Evolutionary conservation across 2,329 filamentous ascomycete genomes (phyloP).

Genomic region (Myriangium duriaei): DNA sequence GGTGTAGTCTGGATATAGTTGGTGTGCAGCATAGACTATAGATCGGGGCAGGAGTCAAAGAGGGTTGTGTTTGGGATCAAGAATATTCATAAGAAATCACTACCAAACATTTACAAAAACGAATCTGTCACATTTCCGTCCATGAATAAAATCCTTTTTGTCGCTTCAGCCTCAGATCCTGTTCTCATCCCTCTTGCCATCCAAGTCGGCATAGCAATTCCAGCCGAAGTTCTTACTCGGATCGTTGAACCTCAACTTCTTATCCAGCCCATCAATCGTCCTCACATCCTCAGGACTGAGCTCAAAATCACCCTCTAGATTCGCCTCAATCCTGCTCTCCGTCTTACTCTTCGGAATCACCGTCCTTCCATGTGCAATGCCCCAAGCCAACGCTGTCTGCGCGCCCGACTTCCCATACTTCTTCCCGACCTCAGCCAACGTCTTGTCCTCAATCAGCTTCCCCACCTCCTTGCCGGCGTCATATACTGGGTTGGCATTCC

Average conservation of each 20-base stretch:
- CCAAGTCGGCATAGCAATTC: conserved; percentile 46
- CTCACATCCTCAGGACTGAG: conserved; percentile 45
- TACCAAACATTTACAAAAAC: no score
- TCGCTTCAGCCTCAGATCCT: background rate
- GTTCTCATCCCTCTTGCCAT: conserved; percentile 36
- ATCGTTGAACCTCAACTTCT: conserved; percentile 52
- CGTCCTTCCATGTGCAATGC: conserved; percentile 37
- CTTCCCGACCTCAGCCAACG: conserved; percentile 38
- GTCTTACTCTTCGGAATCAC: conserved; percentile 43
- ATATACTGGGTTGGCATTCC: conserved; percentile 42
- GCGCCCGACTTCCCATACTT: conserved; percentile 39
- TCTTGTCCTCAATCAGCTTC: conserved; percentile 40
- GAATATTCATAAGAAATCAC: no score
- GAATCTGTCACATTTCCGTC: no score
- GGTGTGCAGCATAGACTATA: no score
- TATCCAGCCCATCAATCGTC: conserved; percentile 44
- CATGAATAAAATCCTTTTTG: no score
- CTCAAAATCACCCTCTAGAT: conserved; percentile 41
- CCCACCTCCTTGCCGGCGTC: conserved; percentile 29
- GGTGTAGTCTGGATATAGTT: no score
- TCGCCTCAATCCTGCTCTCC: conserved; percentile 21
- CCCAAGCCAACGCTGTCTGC: conserved; percentile 44
- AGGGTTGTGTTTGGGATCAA: no score
- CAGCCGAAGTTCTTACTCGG: conserved; percentile 43
- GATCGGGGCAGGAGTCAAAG: no score